Percentiles rank a stretch among this genome's conserved stretches.
phyloP scores from a whole-genome alignment of 768 basidiomycete species.

The Kwoniella sp. region DNA sequence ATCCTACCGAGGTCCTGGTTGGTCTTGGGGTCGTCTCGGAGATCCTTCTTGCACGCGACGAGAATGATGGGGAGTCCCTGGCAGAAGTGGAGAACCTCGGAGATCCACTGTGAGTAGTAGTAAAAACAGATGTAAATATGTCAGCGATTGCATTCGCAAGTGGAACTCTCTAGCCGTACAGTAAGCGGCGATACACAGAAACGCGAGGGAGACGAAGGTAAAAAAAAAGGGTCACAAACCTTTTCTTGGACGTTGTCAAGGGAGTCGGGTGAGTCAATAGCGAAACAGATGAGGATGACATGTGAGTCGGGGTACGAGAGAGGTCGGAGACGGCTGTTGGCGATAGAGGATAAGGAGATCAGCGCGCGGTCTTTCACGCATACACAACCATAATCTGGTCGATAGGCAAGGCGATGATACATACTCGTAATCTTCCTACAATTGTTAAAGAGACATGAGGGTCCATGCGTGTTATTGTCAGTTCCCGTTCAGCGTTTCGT shows the following conservation, averaged over 20 bases:
- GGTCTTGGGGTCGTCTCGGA: constrained; percentile 87
- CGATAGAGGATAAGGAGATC: constrained; percentile 1
- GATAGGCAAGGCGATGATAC: background rate
- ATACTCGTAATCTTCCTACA: constrained; percentile 80
- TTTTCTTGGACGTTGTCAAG: constrained; percentile 99
- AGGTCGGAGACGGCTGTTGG: constrained; percentile 75
- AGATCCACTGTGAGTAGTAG: constrained; percentile 75
- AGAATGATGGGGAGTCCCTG: constrained; percentile 91
- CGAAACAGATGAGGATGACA: constrained; percentile 98
- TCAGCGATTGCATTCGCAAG: background rate
- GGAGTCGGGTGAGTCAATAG: constrained; percentile 95
- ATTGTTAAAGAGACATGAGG: background rate
- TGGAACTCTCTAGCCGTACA: background rate
- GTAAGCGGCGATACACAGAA: background rate
- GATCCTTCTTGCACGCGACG: constrained; percentile 98
- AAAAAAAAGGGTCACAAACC: constrained; percentile 66
- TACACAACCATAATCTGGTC: background rate
- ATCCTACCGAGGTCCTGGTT: constrained; percentile 94
- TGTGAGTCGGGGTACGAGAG: constrained; percentile 99
- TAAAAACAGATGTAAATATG: background rate
- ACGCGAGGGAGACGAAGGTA: background rate
- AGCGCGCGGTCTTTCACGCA: background rate
- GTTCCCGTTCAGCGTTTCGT: too few species aligned
- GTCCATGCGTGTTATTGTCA: constrained; percentile 22
- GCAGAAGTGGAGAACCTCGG: constrained; percentile 98